phyloP scores from a whole-genome alignment of 2,329 filamentous ascomycete species.

The Coniochaeta prunicola region DNA sequence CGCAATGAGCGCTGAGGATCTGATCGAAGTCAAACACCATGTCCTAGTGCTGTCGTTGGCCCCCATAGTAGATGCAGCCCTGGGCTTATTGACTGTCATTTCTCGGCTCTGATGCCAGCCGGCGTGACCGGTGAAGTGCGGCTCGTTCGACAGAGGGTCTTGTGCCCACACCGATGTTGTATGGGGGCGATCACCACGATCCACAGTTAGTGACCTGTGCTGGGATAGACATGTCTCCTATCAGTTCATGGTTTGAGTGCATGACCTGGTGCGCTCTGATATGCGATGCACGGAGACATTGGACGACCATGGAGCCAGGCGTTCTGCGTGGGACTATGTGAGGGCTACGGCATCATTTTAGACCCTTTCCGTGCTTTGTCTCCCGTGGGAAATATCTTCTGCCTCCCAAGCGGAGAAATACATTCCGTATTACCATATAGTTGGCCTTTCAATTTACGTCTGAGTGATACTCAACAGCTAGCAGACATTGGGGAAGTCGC shows the following conservation, averaged over 20 bases:
- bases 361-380: too few species aligned
- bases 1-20: not conserved
- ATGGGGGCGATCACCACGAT: not conserved
- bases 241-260: not conserved
- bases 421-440: too few species aligned
- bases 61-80: not conserved
- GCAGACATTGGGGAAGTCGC: too few species aligned
- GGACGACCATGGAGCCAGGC: too few species aligned
- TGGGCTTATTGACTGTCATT: not conserved
- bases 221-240: not conserved
- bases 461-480: too few species aligned
- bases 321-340: too few species aligned
- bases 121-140: slow-evolving; percentile 8
- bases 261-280: not conserved
- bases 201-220: not conserved
- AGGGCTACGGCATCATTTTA: too few species aligned
- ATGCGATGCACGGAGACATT: not conserved
- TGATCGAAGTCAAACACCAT: not conserved
- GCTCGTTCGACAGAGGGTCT: slow-evolving; percentile 1
- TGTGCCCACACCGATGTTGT: not conserved
- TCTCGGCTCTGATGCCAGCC: slow-evolving; percentile 6
- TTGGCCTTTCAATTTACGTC: too few species aligned
- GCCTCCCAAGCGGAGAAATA: too few species aligned
- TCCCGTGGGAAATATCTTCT: too few species aligned
- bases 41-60: not conserved